Evolutionary conservation across 768 basidiomycete genomes (phyloP), one percentile per base, ranked within the genome.

Genomic region (Suillus plorans): DNA sequence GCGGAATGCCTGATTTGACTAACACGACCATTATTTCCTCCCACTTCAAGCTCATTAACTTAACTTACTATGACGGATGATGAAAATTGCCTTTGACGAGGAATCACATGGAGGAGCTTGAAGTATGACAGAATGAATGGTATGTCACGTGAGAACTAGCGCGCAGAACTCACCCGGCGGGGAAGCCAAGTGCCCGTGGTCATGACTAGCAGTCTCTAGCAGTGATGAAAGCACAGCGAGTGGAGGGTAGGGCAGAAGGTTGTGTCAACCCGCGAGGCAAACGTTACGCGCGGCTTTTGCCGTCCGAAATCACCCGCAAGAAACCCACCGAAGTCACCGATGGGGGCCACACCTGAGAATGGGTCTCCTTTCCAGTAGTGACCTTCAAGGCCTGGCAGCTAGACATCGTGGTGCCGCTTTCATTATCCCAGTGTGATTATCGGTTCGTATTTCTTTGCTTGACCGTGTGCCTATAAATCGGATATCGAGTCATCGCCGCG

Each of bases 1-100:
- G 64, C 96, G 91, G 76, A 85, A 89, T 39, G 79, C 75, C 70
- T 84, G 80, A 64, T 84, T 81, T 36, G 82, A 77, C 82, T 83
- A 61, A 59, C 18, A 12, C 28, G 0, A 42, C 18, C 42, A 42
- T 42, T n/a, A 58, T 9, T 52, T 42, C n/a, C n/a, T n/a, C 9
- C 12, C 28, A 4, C 20, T 14, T 16, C 58, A 2, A 28, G 16
- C 22, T 25, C 20, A 42, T 8, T 44, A 10, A 31, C 39, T 22
- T 42, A 3, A 67, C 72, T 22, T 41, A 79, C 82, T 81, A 84
- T 82, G 67, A 67, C 62, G 56, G 80, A 74, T 39, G 75, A 63
- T 52, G 77, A 77, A 67, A 79, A 76, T 8, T 31, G 36, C 57
- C 69, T 62, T 52, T 52, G 58, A 25, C 63, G 62, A 45, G 60